Conservation (phyloP, 2,329 filamentous ascomycete species). For the Pezicula carpinea region DNA sequence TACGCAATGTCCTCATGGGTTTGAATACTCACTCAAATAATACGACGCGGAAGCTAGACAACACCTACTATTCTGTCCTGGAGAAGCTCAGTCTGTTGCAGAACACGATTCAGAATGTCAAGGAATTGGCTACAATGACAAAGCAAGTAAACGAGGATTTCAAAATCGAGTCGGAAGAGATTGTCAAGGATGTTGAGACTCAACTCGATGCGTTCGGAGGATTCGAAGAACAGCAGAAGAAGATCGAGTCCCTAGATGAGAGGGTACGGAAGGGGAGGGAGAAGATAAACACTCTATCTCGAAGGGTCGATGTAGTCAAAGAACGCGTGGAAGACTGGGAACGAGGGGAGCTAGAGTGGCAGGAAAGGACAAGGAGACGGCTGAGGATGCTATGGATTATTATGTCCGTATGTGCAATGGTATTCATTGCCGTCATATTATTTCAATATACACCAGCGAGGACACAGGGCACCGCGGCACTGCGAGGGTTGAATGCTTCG, state of each 20-base stretch:
- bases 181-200: slow-evolving; percentile 52
- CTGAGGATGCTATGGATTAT: slow-evolving; percentile 61
- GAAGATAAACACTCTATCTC: slow-evolving; percentile 54
- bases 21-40: slow-evolving; percentile 56
- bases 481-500: slow-evolving; percentile 14
- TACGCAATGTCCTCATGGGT: slow-evolving; percentile 47
- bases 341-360: slow-evolving; percentile 60
- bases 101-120: slow-evolving; percentile 58
- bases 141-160: slow-evolving; percentile 56
- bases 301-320: slow-evolving; percentile 59
- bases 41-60: slow-evolving; percentile 63
- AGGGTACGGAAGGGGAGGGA: slow-evolving; percentile 57
- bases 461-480: slow-evolving; percentile 3
- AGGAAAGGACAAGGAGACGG: slow-evolving; percentile 60
- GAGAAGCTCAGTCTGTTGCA: slow-evolving; percentile 63
- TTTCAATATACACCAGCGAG: slow-evolving; percentile 25
- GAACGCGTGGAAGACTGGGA: slow-evolving; percentile 64
- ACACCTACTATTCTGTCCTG: slow-evolving; percentile 69
- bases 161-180: slow-evolving; percentile 49
- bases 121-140: slow-evolving; percentile 61
- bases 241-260: slow-evolving; percentile 56
- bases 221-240: slow-evolving; percentile 61
- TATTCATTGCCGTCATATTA: slow-evolving; percentile 42
- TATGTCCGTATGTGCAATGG: slow-evolving; percentile 38
- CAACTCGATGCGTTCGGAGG: slow-evolving; percentile 52